Base-by-base conservation (phyloP, 2,329 filamentous ascomycete genomes). In the Aspergillus fumigatus region DNA sequence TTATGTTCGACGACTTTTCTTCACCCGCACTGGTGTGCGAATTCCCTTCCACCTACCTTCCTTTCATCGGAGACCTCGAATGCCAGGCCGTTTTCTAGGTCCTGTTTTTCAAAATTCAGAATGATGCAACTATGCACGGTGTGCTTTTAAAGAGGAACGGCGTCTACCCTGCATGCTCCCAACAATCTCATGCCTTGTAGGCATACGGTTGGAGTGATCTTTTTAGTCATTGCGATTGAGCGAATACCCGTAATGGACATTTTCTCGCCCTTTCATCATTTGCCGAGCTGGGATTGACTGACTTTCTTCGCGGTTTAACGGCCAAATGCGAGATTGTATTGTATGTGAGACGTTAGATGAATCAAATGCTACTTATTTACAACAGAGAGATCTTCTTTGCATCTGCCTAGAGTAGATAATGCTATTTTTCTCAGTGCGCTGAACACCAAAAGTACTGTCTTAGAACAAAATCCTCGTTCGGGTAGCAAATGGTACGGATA, bases 161-260 rank as follows among this genome's bases (percentile, higher is more conserved):
- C 43, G 43, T 23, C 14, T 25, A 47, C 43, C 21, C 26, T 25
- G 21, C 43, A 47, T 47, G 43, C 43, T 47, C 43, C 19, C 43
- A 23, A 47, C 43, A 10, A 11, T 23, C 8, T 47, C 43, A 14
- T 4, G 23, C 10, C 9, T 23, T 47, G 11, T 14, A 7, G 19
- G 5, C 11, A 10, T 19, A 43, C 21, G 11, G 43, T 47, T 25
- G 43, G 59, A 56, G 56, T 56, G 55, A 55, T 54, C 51, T 53
- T 53, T 53, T 40, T 38, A 48, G 50, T 61, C 62, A 64, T 56
- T 63, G 60, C 62, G 60, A 63, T 61, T 66, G 59, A 70, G 67
- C 67, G 67, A 67, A 69, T 68, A 69, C 66, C 67, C 65, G 61
- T 65, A 55, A 40, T 57, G 58, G 56, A 53, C 26, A 53, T 61